Evolutionary conservation across 1,284 basidiomycete genomes (phyloP), one percentile per base, ranked within the genome.

Genomic region (Cutaneotrichosporon spelunceum): DNA sequence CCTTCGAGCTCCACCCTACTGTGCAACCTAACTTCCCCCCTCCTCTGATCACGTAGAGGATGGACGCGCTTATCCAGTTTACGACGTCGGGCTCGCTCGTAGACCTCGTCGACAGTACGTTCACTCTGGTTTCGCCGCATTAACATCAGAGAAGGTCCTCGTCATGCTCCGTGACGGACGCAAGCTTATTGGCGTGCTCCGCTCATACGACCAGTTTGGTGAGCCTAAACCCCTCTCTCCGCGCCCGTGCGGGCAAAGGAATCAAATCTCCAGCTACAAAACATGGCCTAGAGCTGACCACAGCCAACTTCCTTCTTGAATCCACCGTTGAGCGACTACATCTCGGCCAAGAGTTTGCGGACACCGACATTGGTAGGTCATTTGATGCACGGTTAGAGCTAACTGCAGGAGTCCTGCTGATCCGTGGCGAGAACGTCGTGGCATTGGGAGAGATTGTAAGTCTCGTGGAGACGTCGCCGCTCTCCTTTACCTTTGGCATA

Each of bases 131-230:
- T 53, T 30, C 16, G 9, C 9, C 33, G 13, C 23, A 53, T 56
- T 50, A 33, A 58, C 48, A n/a, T 13, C 80, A 98, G 93, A 97
- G 83, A 99, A 98, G 86, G 95, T 99, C 86, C 85, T 99, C 59
- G 94, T 98, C 57, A 87, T 98, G 69, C 83, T 99, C 63, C 85
- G 96, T 77, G 96, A 99, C 78, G 96, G 96, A 56, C 84, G 93
- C 72, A 99, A 98, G 79, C 84, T 98, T 48, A 89, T 97, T 70
- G 96, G 96, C 34, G 93, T 99, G 34, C 81, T 99, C 69, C 84
- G 96, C 59, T 96, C 93, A 24, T 99, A 99, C 78, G 96, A 99
- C 82, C 96, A 99, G 77, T 99, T 98, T 74, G 95, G 95, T 98
- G 79, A 71, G 89, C 78, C 26, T 10, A n/a, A n/a, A n/a, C n/a